phyloP scores from a whole-genome alignment of 2,329 filamentous ascomycete species.

The Pseudogymnoascus sp. region DNA sequence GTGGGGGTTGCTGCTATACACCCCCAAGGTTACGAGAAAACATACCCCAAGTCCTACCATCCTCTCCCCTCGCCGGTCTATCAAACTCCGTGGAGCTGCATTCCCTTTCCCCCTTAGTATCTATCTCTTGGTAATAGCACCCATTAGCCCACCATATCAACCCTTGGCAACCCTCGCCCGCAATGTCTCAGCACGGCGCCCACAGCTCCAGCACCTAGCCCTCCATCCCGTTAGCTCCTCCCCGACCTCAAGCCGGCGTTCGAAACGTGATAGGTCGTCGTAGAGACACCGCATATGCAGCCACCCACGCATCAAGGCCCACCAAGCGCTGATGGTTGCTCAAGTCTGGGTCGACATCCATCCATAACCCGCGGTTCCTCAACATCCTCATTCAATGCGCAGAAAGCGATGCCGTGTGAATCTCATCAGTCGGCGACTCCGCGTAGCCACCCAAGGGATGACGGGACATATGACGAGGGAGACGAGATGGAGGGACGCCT shows the following conservation, averaged over 20 bases:
- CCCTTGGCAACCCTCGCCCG: not conserved
- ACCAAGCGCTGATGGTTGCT: constrained; percentile 8
- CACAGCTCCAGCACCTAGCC: not conserved
- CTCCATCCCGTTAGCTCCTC: not conserved
- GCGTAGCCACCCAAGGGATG: not conserved
- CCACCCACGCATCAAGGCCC: constrained; percentile 8
- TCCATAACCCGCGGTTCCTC: not conserved
- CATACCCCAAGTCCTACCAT: not conserved
- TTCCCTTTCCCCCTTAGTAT: not conserved
- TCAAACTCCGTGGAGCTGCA: not conserved
- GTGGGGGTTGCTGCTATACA: not conserved
- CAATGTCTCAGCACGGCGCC: not conserved
- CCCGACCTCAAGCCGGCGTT: not conserved
- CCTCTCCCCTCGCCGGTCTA: not conserved
- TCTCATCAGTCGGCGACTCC: not conserved
- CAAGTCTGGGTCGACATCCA: not conserved
- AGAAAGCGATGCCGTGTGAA: not conserved
- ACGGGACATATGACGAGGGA: not conserved
- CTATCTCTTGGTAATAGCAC: constrained; percentile 4
- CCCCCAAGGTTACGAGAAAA: not conserved
- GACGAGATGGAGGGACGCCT: not conserved
- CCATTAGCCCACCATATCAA: not conserved
- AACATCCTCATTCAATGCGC: not conserved
- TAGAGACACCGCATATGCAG: constrained; percentile 6
- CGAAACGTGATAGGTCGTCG: constrained; percentile 4